These are phyloP conservation scores for Penicillium freii DNA, from an alignment of 2,329 filamentous ascomycete genomes.

Conservation along the genomic window DNA sequence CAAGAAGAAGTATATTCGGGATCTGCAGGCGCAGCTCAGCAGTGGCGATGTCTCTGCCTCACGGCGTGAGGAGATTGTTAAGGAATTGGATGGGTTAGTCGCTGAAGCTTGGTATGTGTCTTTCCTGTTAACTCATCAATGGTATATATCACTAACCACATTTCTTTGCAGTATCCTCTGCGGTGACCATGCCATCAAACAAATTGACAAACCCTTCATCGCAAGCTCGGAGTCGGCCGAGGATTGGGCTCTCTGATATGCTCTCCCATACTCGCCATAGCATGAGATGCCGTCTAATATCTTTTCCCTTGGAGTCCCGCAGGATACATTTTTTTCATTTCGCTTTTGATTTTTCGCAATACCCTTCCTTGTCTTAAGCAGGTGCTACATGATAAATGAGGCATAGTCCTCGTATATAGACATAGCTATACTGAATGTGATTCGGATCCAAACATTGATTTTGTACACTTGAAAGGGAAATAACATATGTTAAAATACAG, in stretches of 20 bases:
- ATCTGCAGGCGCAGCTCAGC: slow-evolving; percentile 80
- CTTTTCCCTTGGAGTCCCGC: neutral
- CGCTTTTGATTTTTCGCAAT: slow-evolving; percentile 8
- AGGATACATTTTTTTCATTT: neutral
- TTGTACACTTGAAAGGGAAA: neutral
- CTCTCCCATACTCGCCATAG: neutral
- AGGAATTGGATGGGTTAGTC: slow-evolving; percentile 87
- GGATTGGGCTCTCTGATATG: slow-evolving; percentile 71
- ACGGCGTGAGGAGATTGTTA: slow-evolving; percentile 77
- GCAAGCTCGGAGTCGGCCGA: slow-evolving; percentile 67
- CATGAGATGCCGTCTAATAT: neutral
- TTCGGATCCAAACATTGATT: neutral
- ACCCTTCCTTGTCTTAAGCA: slow-evolving; percentile 9
- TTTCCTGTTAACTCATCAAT: neutral
- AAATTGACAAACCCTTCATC: slow-evolving; percentile 91
- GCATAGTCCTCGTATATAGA: slow-evolving; percentile 4
- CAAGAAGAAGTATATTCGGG: slow-evolving; percentile 75
- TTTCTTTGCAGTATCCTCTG: slow-evolving; percentile 70
- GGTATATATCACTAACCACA: slow-evolving; percentile 21
- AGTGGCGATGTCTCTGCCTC: slow-evolving; percentile 68
- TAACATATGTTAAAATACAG: neutral
- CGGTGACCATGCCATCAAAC: slow-evolving; percentile 90
- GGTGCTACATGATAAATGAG: neutral
- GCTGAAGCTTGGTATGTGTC: slow-evolving; percentile 76
- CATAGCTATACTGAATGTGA: neutral